Evolutionary conservation across 768 basidiomycete genomes (phyloP).

Genomic region (Naematelia encephala): DNA sequence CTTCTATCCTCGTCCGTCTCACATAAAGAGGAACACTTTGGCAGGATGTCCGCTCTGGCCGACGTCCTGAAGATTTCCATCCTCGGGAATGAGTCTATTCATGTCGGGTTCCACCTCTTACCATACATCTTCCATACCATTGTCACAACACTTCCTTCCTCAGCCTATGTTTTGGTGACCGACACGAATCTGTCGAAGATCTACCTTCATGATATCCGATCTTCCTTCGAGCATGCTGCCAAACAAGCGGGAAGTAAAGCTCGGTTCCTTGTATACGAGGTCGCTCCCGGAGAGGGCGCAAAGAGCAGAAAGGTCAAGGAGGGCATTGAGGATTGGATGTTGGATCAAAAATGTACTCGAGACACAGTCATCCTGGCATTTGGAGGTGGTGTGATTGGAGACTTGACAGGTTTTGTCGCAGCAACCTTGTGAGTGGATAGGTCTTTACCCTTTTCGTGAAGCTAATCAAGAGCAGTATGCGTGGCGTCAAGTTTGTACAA

Average conservation of each 20-base stretch:
- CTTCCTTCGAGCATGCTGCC: slow-evolving; percentile 60
- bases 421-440: slow-evolving; percentile 95
- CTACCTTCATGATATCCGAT: slow-evolving; percentile 67
- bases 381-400: slow-evolving; percentile 96
- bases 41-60: slow-evolving; percentile 24
- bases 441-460: neutral
- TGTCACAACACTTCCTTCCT: slow-evolving; percentile 66
- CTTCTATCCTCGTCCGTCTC: neutral
- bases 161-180: slow-evolving; percentile 86
- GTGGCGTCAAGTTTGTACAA: slow-evolving; percentile 90
- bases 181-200: slow-evolving; percentile 83
- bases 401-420: slow-evolving; percentile 92
- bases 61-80: slow-evolving; percentile 78
- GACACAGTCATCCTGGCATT: slow-evolving; percentile 90
- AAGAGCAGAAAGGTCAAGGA: slow-evolving; percentile 91
- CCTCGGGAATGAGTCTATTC: slow-evolving; percentile 79
- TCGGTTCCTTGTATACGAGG: slow-evolving; percentile 71
- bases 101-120: slow-evolving; percentile 88
- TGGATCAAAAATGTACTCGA: slow-evolving; percentile 81
- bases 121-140: slow-evolving; percentile 69
- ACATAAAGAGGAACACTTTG: neutral
- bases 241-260: slow-evolving; percentile 32
- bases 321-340: slow-evolving; percentile 85
- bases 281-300: slow-evolving; percentile 86
- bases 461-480: slow-evolving; percentile 65